phyloP scores from a whole-genome alignment of 352 stramenopile genomes.

The Globisporangium okanoganense region DNA sequence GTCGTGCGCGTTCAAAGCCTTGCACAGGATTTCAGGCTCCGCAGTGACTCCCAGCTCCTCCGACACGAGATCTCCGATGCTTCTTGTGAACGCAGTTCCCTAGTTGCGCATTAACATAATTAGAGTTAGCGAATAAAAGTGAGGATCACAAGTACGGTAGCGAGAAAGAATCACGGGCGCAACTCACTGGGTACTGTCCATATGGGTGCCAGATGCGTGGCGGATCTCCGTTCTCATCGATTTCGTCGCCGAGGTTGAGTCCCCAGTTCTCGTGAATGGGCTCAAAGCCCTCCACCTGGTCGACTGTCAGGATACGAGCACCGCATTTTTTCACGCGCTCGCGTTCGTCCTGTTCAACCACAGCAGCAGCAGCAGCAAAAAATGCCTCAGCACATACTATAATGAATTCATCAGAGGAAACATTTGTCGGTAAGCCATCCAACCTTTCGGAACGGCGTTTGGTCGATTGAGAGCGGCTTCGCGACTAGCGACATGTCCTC shows the following conservation, averaged over 20 bases:
- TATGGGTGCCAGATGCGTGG: slow-evolving; percentile 90
- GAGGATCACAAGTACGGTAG: background rate
- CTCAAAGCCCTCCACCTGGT: slow-evolving; percentile 94
- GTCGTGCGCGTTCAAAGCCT: slow-evolving; percentile 85
- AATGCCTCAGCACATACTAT: too few species aligned
- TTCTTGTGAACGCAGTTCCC: slow-evolving; percentile 98
- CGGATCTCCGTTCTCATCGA: slow-evolving; percentile 89
- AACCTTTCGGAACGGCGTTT: slow-evolving; percentile 94
- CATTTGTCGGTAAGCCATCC: slow-evolving; percentile 2
- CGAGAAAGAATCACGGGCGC: background rate
- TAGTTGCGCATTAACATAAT: slow-evolving; percentile 14
- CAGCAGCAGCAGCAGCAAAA: background rate
- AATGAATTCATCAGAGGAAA: background rate
- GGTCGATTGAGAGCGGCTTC: slow-evolving; percentile 90
- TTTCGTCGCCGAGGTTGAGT: slow-evolving; percentile 87
- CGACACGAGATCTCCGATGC: slow-evolving; percentile 93
- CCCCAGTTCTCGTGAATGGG: slow-evolving; percentile 91
- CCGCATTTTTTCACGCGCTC: slow-evolving; percentile 91
- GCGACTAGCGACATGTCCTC: slow-evolving; percentile 73
- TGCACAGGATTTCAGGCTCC: slow-evolving; percentile 91
- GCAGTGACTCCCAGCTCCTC: slow-evolving; percentile 90
- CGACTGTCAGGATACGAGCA: slow-evolving; percentile 92
- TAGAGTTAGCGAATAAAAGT: too few species aligned
- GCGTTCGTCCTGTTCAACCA: slow-evolving; percentile 79
- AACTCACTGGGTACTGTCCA: slow-evolving; percentile 74